Evolutionary conservation across 1,139 yeast species (phyloP).

Genomic region (Blastobotrys capitulatus): DNA sequence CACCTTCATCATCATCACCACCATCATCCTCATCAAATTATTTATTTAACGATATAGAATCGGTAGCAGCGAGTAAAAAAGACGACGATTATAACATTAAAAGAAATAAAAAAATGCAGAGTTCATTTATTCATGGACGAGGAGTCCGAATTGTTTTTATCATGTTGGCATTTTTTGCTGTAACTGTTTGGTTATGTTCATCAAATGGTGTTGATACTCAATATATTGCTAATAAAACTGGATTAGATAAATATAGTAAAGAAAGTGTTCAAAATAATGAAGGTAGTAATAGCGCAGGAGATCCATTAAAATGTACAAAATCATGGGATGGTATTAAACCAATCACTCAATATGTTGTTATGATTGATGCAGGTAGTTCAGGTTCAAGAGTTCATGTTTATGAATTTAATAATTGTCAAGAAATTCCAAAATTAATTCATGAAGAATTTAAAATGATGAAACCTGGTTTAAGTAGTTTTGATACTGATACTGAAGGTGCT

Average conservation of each 20-base stretch:
- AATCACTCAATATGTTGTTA: conserved; percentile 57
- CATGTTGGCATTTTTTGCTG: neutral
- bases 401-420: conserved; percentile 75
- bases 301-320: conserved; percentile 27
- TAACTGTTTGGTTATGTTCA: conserved; percentile 10
- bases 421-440: conserved; percentile 68
- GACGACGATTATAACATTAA: conserved; percentile 13
- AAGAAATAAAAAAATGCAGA: conserved; percentile 4
- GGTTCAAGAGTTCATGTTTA: conserved; percentile 95
- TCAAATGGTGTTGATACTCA: neutral
- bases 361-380: conserved; percentile 97
- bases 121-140: neutral
- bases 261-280: too few species aligned
- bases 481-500: conserved; percentile 75
- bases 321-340: conserved; percentile 35
- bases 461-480: conserved; percentile 88
- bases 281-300: neutral
- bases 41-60: neutral
- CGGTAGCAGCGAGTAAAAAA: neutral
- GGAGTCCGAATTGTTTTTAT: neutral
- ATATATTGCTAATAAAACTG: neutral
- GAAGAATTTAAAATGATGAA: conserved; percentile 86
- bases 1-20: conserved; percentile 1
- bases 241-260: neutral
- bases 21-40: neutral